These are phyloP conservation scores for Ascomycota sp. DNA, from an alignment of 2,329 filamentous ascomycete species.

Conservation along the genomic window DNA sequence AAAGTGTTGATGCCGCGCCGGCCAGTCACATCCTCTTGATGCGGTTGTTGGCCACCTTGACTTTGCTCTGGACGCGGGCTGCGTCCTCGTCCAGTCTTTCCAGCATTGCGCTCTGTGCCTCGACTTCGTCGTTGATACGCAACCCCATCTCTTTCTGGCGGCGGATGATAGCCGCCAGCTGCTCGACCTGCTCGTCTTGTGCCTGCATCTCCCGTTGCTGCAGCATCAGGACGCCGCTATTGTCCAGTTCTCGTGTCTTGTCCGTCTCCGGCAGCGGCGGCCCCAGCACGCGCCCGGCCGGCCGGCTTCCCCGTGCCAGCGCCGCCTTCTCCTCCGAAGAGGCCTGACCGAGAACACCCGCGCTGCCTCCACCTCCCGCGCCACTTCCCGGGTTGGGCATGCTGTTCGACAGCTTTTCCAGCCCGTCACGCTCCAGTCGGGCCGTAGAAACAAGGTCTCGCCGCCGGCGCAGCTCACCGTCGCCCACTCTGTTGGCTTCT, in stretches of 20 bases:
- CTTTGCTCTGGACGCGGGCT: slow-evolving; percentile 44
- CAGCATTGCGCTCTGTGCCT: slow-evolving; percentile 51
- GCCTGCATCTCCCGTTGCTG: slow-evolving; percentile 55
- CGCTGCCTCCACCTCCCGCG: slow-evolving; percentile 21
- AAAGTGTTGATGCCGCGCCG: too few relatives aligned
- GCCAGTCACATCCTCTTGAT: slow-evolving; percentile 47
- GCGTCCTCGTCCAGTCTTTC: slow-evolving; percentile 45
- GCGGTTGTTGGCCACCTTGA: slow-evolving; percentile 54
- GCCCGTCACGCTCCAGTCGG: slow-evolving; percentile 51
- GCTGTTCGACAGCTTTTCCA: slow-evolving; percentile 51
- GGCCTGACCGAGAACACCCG: slow-evolving; percentile 29
- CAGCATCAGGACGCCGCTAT: slow-evolving; percentile 50
- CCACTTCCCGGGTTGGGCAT: slow-evolving; percentile 13
- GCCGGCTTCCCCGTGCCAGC: slow-evolving; percentile 19
- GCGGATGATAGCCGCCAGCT: slow-evolving; percentile 46
- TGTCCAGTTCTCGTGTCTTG: slow-evolving; percentile 57
- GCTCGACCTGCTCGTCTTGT: slow-evolving; percentile 54
- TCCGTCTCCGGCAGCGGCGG: slow-evolving; percentile 56
- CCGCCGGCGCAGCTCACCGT: slow-evolving; percentile 53
- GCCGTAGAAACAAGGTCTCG: slow-evolving; percentile 50
- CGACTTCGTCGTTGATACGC: slow-evolving; percentile 54
- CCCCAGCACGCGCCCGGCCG: slow-evolving; percentile 48
- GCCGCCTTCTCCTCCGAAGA: slow-evolving; percentile 27
- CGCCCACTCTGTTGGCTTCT: slow-evolving; percentile 37
- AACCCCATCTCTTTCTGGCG: slow-evolving; percentile 61